Conservation (phyloP, 208 protist species). For the Blastocrithidia nonstop region DNA sequence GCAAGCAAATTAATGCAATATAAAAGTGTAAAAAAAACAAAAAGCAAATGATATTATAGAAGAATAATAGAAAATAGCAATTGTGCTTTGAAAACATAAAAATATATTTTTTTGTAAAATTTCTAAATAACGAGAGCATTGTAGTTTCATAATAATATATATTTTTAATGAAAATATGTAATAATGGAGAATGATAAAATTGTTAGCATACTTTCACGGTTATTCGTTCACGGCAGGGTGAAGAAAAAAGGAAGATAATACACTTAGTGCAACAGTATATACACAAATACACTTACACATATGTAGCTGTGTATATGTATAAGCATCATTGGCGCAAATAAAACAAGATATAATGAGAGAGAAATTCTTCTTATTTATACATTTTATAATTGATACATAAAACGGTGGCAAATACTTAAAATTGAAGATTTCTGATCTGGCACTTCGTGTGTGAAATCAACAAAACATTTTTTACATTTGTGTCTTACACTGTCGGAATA, state of each 20-base stretch:
- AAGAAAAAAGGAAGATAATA: not conserved
- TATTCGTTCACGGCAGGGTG: not conserved
- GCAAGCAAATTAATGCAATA: too few species aligned
- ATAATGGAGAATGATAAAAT: not conserved
- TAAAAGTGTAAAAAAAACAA: too few species aligned
- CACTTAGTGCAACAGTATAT: not conserved
- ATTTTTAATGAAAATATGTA: not conserved
- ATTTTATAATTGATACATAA: too few species aligned
- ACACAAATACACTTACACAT: slow-evolving; percentile 6
- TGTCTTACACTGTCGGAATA: too few species aligned
- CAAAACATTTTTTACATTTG: too few species aligned
- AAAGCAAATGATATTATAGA: too few species aligned
- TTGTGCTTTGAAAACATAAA: not conserved
- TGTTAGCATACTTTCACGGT: not conserved
- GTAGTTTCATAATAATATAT: slow-evolving; percentile 4
- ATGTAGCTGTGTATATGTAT: not conserved
- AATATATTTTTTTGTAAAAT: slow-evolving; percentile 10
- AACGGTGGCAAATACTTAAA: too few species aligned
- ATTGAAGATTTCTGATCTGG: too few species aligned
- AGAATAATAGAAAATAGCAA: too few species aligned
- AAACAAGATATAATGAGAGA: not conserved
- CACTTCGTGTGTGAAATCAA: too few species aligned
- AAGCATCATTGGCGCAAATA: not conserved
- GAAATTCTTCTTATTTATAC: too few species aligned
- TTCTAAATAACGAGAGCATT: not conserved